Evolutionary conservation across 2,329 filamentous ascomycete genomes (phyloP).

Genomic region (Apiospora saccharicola): DNA sequence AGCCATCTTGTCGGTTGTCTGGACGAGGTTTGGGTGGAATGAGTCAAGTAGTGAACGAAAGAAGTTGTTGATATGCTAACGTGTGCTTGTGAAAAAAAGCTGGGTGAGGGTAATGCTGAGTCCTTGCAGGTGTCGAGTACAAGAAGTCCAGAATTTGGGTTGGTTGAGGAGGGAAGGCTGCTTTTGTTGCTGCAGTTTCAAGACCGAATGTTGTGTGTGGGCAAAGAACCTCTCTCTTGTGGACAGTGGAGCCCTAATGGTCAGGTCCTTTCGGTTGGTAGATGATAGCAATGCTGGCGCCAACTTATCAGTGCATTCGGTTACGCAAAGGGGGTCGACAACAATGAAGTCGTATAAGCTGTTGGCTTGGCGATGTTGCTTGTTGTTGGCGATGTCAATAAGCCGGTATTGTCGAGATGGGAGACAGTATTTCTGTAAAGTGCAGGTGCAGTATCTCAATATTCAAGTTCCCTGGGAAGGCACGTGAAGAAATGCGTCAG

Average conservation of each 20-base stretch:
- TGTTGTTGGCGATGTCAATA: neutral
- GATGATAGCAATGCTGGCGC: neutral
- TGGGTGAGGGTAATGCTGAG: neutral
- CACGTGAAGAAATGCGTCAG: neutral
- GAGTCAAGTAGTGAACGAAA: neutral
- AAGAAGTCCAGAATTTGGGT: neutral
- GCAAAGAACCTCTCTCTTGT: neutral
- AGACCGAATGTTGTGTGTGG: neutral
- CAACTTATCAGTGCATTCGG: neutral
- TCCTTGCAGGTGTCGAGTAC: neutral
- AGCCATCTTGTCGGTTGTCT: slow-evolving; percentile 42
- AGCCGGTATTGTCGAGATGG: neutral
- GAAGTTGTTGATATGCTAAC: neutral
- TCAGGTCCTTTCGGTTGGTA: neutral
- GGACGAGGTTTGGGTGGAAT: neutral
- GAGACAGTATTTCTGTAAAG: neutral
- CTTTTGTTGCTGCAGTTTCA: neutral
- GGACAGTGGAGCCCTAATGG: neutral
- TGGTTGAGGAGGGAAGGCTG: neutral
- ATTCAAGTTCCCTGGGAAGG: neutral
- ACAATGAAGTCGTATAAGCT: neutral
- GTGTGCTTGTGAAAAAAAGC: neutral
- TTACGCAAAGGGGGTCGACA: neutral
- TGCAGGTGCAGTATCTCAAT: neutral
- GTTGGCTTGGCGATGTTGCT: neutral